phyloP scores from a whole-genome alignment of 164 flowering plant species.

The Hamamelis virginiana region DNA sequence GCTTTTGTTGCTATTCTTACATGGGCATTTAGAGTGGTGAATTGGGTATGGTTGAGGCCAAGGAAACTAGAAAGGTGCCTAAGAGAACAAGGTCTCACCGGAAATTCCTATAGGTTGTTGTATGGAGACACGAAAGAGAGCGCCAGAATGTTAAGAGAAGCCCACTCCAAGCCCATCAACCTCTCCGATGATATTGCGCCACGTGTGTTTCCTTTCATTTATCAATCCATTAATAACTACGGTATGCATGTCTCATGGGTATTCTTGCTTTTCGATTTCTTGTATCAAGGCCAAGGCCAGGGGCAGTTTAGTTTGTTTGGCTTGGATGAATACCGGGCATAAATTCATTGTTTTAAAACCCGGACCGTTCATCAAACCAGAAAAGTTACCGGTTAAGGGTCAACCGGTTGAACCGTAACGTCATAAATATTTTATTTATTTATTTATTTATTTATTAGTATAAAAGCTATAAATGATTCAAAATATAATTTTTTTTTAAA shows the following conservation, averaged over 20 bases:
- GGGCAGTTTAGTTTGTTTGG: no score
- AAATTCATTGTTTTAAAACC: no score
- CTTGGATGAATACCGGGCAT: no score
- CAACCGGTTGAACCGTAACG: no score
- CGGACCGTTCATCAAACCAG: no score
- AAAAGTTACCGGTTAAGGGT: no score
- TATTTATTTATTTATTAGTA: no score
- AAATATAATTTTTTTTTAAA: no score
- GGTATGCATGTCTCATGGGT: constrained; percentile 17
- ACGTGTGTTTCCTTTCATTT: constrained; percentile 25
- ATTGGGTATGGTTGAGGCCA: constrained; percentile 44
- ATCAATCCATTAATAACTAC: constrained; percentile 19
- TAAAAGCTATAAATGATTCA: no score
- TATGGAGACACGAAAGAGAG: constrained; percentile 31
- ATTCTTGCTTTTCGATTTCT: no score
- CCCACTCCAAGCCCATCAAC: constrained; percentile 28
- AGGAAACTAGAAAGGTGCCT: constrained; percentile 30
- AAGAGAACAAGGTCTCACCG: constrained; percentile 33
- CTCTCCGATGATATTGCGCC: constrained; percentile 26
- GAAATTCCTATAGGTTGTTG: constrained; percentile 30
- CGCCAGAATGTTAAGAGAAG: constrained; percentile 11
- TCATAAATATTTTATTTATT: no score
- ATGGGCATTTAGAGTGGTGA: constrained; percentile 32
- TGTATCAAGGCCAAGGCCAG: no score
- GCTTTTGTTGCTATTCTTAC: background rate